Conservation (phyloP, 2,329 filamentous ascomycete genomes). For the Samsoniella hepiali region DNA sequence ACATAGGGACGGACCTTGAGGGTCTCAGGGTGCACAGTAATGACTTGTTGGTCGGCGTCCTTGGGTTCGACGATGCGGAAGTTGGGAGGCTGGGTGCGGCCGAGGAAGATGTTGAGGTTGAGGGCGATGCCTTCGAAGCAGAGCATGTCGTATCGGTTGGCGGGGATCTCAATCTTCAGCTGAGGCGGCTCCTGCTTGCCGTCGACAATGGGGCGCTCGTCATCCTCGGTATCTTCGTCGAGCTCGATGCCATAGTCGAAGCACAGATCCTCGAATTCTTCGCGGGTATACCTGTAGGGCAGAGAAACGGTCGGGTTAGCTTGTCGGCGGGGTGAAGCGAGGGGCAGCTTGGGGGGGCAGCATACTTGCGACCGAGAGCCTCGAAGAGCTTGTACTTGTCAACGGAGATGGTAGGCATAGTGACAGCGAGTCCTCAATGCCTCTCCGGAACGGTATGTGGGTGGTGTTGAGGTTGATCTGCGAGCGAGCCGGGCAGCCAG, state of each 20-base stretch:
- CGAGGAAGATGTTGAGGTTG: constrained; percentile 93
- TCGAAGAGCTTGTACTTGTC: constrained; percentile 96
- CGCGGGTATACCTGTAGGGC: constrained; percentile 69
- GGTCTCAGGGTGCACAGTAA: constrained; percentile 75
- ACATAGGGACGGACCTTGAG: constrained; percentile 80
- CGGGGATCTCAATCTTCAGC: constrained; percentile 96
- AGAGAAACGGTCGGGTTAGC: constrained; percentile 19
- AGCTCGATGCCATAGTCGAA: constrained; percentile 99
- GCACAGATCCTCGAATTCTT: constrained; percentile 95
- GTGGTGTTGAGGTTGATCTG: constrained; percentile 2
- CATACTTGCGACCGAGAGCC: constrained; percentile 80
- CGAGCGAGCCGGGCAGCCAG: neutral
- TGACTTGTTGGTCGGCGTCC: constrained; percentile 70
- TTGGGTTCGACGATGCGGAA: constrained; percentile 72
- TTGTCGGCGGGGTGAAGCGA: constrained; percentile 21
- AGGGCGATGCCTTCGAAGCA: constrained; percentile 96
- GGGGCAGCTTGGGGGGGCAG: constrained; percentile 21
- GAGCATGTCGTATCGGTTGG: constrained; percentile 91
- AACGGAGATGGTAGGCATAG: constrained; percentile 93
- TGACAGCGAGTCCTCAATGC: constrained; percentile 30
- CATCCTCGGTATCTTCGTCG: constrained; percentile 87
- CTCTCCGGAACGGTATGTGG: constrained; percentile 18
- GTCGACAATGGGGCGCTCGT: constrained; percentile 69
- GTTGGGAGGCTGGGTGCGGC: constrained; percentile 70
- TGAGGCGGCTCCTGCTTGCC: constrained; percentile 84